Evolutionary conservation across 768 basidiomycete genomes (phyloP), one percentile per base, ranked within the genome.

Genomic region (Trametes elegans): DNA sequence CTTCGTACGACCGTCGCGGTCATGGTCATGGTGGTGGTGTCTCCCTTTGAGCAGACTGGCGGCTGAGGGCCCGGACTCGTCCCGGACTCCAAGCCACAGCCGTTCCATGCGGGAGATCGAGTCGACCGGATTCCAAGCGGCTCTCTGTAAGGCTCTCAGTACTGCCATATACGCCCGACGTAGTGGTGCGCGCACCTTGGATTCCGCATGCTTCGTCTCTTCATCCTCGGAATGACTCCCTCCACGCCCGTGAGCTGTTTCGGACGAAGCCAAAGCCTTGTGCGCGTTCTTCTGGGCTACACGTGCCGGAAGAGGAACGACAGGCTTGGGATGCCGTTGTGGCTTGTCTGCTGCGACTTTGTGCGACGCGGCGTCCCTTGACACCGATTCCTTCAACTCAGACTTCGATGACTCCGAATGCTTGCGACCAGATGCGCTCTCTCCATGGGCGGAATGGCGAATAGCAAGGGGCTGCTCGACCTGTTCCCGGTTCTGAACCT

Each of bases 1-100:
- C 18, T 64, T 52, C 11, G 63, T 57, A 29, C 49, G 36, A 24
- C 57, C 49, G 28, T 54, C 10, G 40, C 54, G 59, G 45, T 34
- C 29, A 41, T 62, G 28, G 39, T 62, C 48, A 43, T 65, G 41
- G 49, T 64, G 61, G 18, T 59, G 57, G 46, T 63, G 60, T 7
- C 58, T 43, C 42, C 35, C 36, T 39, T 46, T 32, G 13, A 35
- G n/a, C n/a, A n/a, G n/a, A n/a, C n/a, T n/a, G n/a, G n/a, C n/a
- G n/a, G 38, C 5, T 7, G 44, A 36, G 21, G 49, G 45, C 45
- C 11, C 2, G 36, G n/a, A 7, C 21, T 31, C 23, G 9, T 26
- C 1, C 13, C 52, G 40, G 42, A 55, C 50, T 11, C 60, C 57
- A 10, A 67, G 48, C 59, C 62, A 63, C 7, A 63, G 32, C 36